phyloP scores from a whole-genome alignment of 2,329 filamentous ascomycete species.

The Penicillium sp. region DNA sequence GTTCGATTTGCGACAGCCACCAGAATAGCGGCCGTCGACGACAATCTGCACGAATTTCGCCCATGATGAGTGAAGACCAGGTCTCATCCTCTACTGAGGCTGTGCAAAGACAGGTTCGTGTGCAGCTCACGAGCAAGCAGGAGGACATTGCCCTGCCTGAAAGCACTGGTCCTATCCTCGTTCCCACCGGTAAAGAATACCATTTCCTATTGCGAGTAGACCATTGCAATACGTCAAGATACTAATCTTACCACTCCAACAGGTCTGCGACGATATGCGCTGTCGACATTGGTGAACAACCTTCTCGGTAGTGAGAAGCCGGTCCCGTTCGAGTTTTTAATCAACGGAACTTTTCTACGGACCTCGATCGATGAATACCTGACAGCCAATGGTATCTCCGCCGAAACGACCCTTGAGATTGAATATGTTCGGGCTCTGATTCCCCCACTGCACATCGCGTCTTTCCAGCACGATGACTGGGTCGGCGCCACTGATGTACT shows the following conservation, averaged over 20 bases:
- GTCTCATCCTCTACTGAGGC: constrained; percentile 22
- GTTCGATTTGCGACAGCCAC: constrained; percentile 28
- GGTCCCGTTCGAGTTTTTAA: constrained; percentile 76
- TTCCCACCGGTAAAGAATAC: constrained; percentile 53
- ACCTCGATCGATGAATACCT: constrained; percentile 90
- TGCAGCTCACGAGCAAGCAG: constrained; percentile 54
- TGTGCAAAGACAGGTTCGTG: constrained; percentile 50
- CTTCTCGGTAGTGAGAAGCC: constrained; percentile 55
- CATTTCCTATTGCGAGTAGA: neutral
- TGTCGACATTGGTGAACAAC: constrained; percentile 63
- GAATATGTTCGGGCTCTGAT: constrained; percentile 92
- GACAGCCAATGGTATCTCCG: constrained; percentile 76
- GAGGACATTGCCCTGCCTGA: constrained; percentile 54
- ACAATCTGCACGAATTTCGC: constrained; percentile 12
- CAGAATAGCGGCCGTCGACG: constrained; percentile 16
- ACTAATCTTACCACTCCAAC: constrained; percentile 13
- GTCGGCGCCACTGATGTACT: constrained; percentile 82
- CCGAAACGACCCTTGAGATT: constrained; percentile 80
- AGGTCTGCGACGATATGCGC: constrained; percentile 57
- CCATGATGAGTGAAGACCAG: constrained; percentile 29
- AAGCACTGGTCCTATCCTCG: constrained; percentile 55
- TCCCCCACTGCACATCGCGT: constrained; percentile 82
- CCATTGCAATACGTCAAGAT: constrained; percentile 1
- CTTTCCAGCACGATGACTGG: constrained; percentile 98
- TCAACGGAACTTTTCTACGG: constrained; percentile 88